Evolutionary conservation across 352 stramenopile species (phyloP).

Genomic region (Phytophthora pisi): DNA sequence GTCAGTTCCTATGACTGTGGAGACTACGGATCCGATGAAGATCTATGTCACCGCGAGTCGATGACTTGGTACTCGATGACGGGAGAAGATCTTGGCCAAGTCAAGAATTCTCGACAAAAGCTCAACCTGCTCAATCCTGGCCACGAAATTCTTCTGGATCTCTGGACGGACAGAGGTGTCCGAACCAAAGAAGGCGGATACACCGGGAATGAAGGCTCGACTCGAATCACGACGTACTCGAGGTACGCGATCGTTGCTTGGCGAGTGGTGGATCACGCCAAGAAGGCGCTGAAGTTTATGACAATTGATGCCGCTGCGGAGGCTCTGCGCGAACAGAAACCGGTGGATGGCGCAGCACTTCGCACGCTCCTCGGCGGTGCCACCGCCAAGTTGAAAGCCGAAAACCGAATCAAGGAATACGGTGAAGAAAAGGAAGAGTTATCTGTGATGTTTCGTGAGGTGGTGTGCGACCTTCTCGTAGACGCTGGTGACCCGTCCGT

Average conservation of each 20-base stretch:
- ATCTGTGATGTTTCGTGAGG: constrained; percentile 7
- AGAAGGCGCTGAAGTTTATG: constrained; percentile 15
- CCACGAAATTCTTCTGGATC: constrained; percentile 4
- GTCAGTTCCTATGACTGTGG: not conserved
- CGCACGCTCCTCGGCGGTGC: constrained; percentile 8
- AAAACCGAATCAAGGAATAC: not conserved
- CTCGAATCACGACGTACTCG: constrained; percentile 17
- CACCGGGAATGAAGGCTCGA: constrained; percentile 5
- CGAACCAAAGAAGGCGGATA: constrained; percentile 6
- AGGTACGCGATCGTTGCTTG: constrained; percentile 19
- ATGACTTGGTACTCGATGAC: constrained; percentile 9
- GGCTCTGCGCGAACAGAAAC: not conserved
- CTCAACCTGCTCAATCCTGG: constrained; percentile 20
- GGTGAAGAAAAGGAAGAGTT: not conserved
- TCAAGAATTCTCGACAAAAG: not conserved
- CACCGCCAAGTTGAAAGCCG: not conserved
- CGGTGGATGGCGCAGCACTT: not conserved
- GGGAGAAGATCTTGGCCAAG: constrained; percentile 7
- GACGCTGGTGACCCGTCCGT: constrained; percentile 10
- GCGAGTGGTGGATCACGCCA: not conserved
- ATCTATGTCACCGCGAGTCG: not conserved
- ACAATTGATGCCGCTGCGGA: constrained; percentile 1
- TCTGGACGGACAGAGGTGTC: constrained; percentile 11
- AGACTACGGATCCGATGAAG: not conserved
- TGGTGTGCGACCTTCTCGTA: constrained; percentile 7